phyloP scores from a whole-genome alignment of 805 yeast species.

The Candida manassasensis region DNA sequence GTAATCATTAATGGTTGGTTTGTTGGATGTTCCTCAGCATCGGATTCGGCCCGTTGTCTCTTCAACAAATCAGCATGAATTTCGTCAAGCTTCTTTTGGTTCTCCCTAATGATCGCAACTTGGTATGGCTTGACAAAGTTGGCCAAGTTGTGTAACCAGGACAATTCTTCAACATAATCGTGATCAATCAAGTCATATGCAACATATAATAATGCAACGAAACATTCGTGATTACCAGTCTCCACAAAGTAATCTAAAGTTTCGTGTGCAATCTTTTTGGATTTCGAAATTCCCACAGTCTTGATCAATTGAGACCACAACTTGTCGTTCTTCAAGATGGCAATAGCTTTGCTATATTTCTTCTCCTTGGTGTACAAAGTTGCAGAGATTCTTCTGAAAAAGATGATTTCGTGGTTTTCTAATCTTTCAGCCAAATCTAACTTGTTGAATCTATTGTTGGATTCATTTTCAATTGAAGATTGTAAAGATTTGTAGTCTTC shows the following conservation, averaged over 20 bases:
- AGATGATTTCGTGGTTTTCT: slow-evolving; percentile 85
- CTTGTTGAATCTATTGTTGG: slow-evolving; percentile 87
- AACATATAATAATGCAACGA: slow-evolving; percentile 81
- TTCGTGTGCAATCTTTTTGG: slow-evolving; percentile 81
- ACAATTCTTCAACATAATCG: slow-evolving; percentile 81
- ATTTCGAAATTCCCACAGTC: slow-evolving; percentile 81
- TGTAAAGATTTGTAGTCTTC: slow-evolving; percentile 90
- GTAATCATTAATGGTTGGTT: slow-evolving; percentile 80
- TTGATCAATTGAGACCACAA: slow-evolving; percentile 92
- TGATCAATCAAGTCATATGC: slow-evolving; percentile 76
- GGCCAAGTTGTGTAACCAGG: slow-evolving; percentile 83
- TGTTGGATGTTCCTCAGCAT: slow-evolving; percentile 39
- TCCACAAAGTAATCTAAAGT: slow-evolving; percentile 88
- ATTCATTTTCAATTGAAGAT: slow-evolving; percentile 69
- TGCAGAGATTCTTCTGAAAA: slow-evolving; percentile 96
- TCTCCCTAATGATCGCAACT: slow-evolving; percentile 80
- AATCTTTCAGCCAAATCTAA: slow-evolving; percentile 87
- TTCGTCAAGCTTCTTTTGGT: slow-evolving; percentile 58
- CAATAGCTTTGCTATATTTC: slow-evolving; percentile 86
- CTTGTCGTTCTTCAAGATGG: slow-evolving; percentile 85
- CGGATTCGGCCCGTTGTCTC: slow-evolving; percentile 56
- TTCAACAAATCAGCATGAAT: slow-evolving; percentile 66
- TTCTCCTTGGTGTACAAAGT: slow-evolving; percentile 88
- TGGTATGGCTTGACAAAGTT: slow-evolving; percentile 90
- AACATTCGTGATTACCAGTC: slow-evolving; percentile 93